Evolutionary conservation across 2,329 filamentous ascomycete species (phyloP), one percentile per base, ranked within the genome.

Genomic region (Microsporum ferrugineum): DNA sequence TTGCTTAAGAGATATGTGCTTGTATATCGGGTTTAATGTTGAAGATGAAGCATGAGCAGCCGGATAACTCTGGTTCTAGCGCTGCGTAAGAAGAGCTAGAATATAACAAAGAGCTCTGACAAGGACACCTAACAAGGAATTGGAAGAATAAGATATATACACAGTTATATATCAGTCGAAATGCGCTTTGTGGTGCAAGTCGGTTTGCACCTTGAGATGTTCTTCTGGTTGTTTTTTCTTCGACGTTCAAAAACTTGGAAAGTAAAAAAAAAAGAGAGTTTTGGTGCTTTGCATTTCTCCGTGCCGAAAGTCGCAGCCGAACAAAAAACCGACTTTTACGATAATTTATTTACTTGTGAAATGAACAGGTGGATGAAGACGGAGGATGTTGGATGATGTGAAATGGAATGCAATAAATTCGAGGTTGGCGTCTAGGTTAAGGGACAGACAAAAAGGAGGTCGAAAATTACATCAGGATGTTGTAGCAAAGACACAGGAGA

Each of bases 401-500:
- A 29, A 29, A 51, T 51, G 23, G 45, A 27, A 51, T 29, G 27
- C 23, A 51, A 29, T 51, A 23, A 10, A 51, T 51, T 51, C 23
- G 45, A 51, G 45, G 23, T 51, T 51, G 43, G 45, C 31, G 45
- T 51, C 45, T 51, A 51, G 45, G 45, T 29, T 5, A 51, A 31
- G 45, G 45, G n/a, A 29, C 45, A 51, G 45, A 5, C 45, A 51
- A 47, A 23, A 55, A 7, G 51, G 14, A 31, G 31, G 31, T n/a
- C 8, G 27, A 58, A 36, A 58, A 58, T 58, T 58, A 58, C 56
- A 58, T 58, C n/a, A 23, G 33, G 33, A 57, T 57, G 39, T 51
- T 57, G 53, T 57, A 36, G 36, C 53, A 41, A 41, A 38, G 36
- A 57, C 53, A 57, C 53, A 41, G 33, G 53, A 57, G 53, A 41